Base-by-base conservation (phyloP, 1,284 basidiomycete genomes). In the Volvariella volvacea region DNA sequence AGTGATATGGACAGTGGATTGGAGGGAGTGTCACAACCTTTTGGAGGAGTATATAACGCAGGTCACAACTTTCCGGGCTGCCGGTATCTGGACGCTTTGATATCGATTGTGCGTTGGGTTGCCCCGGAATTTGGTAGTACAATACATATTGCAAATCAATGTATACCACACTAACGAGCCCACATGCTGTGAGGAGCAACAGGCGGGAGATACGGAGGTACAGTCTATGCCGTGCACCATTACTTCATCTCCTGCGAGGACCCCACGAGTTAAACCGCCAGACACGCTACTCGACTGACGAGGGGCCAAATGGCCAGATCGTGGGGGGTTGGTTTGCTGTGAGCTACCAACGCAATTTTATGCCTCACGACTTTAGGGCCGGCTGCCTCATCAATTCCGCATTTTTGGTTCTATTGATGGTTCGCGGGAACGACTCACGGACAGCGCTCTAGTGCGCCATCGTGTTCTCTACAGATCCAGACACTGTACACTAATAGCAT, bases 121-220 rank as follows among this genome's bases (percentile, higher is more conserved):
- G n/a, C n/a, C n/a, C n/a, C n/a, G n/a, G n/a, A n/a, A n/a, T n/a
- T n/a, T n/a, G n/a, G n/a, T n/a, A n/a, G n/a, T n/a, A n/a, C n/a
- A n/a, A n/a, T n/a, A n/a, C n/a, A n/a, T n/a, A n/a, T n/a, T n/a
- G n/a, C n/a, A n/a, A n/a, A n/a, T n/a, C n/a, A 63, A 83, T 88
- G 85, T 88, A 70, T 83, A 83, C 86, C 84, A 78, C 80, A 41
- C 79, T 80, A 85, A 88, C 85, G 85, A 85, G 73, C 85, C 83
- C 82, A 64, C 70, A 63, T 64, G 68, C 72, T 67, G 76, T 80
- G 50, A 58, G 53, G 60, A 53, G 56, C 66, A 70, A 71, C 70
- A 62, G 69, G 62, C 73, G 78, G 83, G 80, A 83, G 86, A 88
- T 88, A 88, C 84, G 79, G 83, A 80, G 82, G 85, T 78, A 73